Percentiles rank a stretch among this genome's conserved stretches.
Evolutionary conservation across 768 basidiomycete genomes (phyloP).

Genomic region (Boletus rubropictus): DNA sequence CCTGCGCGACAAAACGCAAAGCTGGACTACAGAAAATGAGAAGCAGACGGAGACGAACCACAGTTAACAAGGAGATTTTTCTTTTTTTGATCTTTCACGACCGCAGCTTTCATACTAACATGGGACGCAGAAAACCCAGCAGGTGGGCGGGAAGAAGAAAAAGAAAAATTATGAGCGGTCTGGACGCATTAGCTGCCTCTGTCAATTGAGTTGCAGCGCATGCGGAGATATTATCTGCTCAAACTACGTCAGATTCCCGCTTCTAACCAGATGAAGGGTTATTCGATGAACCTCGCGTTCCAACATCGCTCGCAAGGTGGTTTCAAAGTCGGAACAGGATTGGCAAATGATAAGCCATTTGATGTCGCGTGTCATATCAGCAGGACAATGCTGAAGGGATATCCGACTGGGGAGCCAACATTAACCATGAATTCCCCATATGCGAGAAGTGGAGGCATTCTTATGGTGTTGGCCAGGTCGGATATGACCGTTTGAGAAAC

Average conservation of each 20-base stretch:
- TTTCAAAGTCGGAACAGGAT: constrained; percentile 1
- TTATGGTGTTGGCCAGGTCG: constrained; percentile 19
- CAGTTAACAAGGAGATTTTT: neutral
- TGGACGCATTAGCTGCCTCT: neutral
- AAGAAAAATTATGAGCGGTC: neutral
- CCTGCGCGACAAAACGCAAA: neutral
- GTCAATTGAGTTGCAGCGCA: constrained; percentile 8
- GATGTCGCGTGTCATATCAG: neutral
- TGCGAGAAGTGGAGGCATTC: constrained; percentile 16
- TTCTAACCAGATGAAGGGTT: neutral
- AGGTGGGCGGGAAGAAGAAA: neutral
- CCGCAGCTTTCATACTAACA: neutral
- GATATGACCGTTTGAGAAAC: constrained; percentile 8
- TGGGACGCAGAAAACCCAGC: neutral
- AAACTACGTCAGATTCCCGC: neutral
- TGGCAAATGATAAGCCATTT: constrained; percentile 9
- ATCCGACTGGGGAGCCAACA: neutral
- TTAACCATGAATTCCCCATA: constrained; percentile 26
- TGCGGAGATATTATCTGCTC: constrained; percentile 2
- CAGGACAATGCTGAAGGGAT: neutral
- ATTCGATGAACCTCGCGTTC: neutral
- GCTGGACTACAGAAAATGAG: too few relatives aligned
- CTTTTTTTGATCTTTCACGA: neutral
- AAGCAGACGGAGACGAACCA: neutral
- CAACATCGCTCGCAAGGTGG: constrained; percentile 1